Evolutionary conservation across 495 filamentous ascomycete genomes (phyloP).

Genomic region (Trichoderma orchidacearum): DNA sequence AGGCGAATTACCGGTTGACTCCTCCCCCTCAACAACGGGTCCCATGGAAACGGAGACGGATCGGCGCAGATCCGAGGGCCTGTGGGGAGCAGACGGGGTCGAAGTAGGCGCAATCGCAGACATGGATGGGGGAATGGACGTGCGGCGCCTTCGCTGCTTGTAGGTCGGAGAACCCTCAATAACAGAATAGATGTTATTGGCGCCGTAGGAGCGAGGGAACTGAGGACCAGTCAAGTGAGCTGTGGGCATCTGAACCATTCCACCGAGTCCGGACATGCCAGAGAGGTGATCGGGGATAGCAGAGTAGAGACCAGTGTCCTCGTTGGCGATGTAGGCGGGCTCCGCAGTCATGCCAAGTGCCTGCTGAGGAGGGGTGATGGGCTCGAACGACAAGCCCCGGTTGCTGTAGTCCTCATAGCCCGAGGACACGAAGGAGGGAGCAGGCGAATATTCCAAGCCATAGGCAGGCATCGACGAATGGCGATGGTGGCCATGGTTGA

Average conservation of each 20-base stretch:
- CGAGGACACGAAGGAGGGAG: slow-evolving; percentile 92
- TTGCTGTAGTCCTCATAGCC: slow-evolving; percentile 96
- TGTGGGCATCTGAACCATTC: slow-evolving; percentile 82
- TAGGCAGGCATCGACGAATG: slow-evolving; percentile 96
- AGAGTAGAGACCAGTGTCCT: slow-evolving; percentile 90
- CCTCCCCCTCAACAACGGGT: slow-evolving; percentile 65
- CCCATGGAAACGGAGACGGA: slow-evolving; percentile 85
- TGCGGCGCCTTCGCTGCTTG: slow-evolving; percentile 88
- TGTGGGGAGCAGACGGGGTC: slow-evolving; percentile 39
- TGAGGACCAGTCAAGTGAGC: slow-evolving; percentile 69
- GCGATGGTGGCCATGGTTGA: slow-evolving; percentile 69
- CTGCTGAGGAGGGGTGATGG: slow-evolving; percentile 89
- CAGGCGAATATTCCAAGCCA: slow-evolving; percentile 87
- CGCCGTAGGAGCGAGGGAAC: slow-evolving; percentile 59
- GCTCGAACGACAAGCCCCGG: slow-evolving; percentile 90
- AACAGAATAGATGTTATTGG: slow-evolving; percentile 80
- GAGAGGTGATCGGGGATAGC: slow-evolving; percentile 71
- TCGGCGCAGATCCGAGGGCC: slow-evolving; percentile 75
- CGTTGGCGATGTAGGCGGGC: slow-evolving; percentile 93
- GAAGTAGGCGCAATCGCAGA: slow-evolving; percentile 49
- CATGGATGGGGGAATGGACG: slow-evolving; percentile 71
- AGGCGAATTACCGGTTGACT: slow-evolving; percentile 55
- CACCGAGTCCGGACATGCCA: slow-evolving; percentile 48
- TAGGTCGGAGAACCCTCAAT: slow-evolving; percentile 97
- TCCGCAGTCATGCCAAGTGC: slow-evolving; percentile 63